Evolutionary conservation across 352 stramenopile genomes (phyloP).

Genomic region (Phytophthora capsici): DNA sequence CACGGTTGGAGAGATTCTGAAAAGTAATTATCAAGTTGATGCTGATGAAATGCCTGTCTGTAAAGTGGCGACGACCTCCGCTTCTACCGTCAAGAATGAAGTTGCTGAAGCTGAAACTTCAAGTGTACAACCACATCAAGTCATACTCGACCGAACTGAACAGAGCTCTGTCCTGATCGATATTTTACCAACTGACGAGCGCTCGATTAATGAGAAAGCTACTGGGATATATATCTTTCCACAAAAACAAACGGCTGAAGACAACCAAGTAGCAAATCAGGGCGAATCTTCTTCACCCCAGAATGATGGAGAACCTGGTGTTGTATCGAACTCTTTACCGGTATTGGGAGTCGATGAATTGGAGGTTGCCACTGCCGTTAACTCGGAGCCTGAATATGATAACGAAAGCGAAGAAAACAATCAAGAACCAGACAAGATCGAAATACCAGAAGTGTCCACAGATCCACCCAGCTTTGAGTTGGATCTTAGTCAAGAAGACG

Average conservation of each 20-base stretch:
- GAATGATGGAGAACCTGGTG: neutral
- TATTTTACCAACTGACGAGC: neutral
- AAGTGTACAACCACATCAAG: neutral
- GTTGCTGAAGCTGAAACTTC: neutral
- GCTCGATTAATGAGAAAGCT: neutral
- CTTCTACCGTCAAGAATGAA: neutral
- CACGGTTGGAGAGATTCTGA: neutral
- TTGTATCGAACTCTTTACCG: neutral
- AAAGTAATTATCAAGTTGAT: too few species aligned
- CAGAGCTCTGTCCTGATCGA: neutral
- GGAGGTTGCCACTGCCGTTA: neutral
- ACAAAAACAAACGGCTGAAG: neutral
- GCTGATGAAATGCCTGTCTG: neutral
- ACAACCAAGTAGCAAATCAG: neutral
- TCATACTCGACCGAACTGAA: neutral
- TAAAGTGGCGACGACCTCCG: neutral
- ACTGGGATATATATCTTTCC: neutral
- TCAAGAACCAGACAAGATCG: neutral
- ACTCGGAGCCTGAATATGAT: conserved; percentile 9
- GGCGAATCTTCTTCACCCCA: neutral
- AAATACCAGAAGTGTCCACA: neutral
- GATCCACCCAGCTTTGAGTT: neutral
- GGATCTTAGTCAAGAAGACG: neutral
- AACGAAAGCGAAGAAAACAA: conserved; percentile 1
- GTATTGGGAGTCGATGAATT: neutral